Evolutionary conservation across 2,329 filamentous ascomycete genomes (phyloP).

Genomic region (Colletotrichum sp.): DNA sequence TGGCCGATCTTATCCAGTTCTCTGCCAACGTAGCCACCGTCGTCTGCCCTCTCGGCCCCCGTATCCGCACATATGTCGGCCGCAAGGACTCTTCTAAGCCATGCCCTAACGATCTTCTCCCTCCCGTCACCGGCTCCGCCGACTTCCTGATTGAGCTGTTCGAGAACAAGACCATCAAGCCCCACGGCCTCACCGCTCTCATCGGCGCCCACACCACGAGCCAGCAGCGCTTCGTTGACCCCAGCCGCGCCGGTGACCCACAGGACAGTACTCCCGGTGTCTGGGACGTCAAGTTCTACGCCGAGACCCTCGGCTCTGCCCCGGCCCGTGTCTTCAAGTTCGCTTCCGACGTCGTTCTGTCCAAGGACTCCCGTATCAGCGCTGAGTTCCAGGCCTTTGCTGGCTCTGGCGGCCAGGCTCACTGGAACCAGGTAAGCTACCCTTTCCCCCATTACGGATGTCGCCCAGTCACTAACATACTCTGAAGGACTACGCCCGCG

Average conservation of each 20-base stretch:
- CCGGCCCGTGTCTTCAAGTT: conserved; percentile 45
- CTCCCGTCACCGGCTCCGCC: conserved; percentile 44
- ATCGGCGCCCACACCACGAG: conserved; percentile 60
- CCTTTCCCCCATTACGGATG: background rate
- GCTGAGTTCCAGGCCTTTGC: conserved; percentile 44
- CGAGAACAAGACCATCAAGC: conserved; percentile 56
- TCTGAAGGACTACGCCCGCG: conserved; percentile 52
- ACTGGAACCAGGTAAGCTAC: conserved; percentile 44
- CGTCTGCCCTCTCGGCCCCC: conserved; percentile 49
- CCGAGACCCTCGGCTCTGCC: conserved; percentile 37
- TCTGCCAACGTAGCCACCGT: conserved; percentile 54
- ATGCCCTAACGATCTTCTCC: conserved; percentile 46
- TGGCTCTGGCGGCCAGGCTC: conserved; percentile 31
- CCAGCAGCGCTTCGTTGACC: conserved; percentile 50
- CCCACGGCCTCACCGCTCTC: conserved; percentile 55
- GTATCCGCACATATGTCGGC: conserved; percentile 56
- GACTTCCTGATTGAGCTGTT: conserved; percentile 53
- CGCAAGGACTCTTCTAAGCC: conserved; percentile 47
- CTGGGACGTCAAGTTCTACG: conserved; percentile 59
- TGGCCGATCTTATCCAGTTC: conserved; percentile 61
- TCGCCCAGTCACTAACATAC: background rate
- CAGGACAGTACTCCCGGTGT: conserved; percentile 57
- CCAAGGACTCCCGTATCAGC: conserved; percentile 38
- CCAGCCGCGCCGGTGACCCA: conserved; percentile 42
- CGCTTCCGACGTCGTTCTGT: conserved; percentile 44